Conservation (phyloP, 352 stramenopile genomes). For the Peronosclerospora sorghi region DNA sequence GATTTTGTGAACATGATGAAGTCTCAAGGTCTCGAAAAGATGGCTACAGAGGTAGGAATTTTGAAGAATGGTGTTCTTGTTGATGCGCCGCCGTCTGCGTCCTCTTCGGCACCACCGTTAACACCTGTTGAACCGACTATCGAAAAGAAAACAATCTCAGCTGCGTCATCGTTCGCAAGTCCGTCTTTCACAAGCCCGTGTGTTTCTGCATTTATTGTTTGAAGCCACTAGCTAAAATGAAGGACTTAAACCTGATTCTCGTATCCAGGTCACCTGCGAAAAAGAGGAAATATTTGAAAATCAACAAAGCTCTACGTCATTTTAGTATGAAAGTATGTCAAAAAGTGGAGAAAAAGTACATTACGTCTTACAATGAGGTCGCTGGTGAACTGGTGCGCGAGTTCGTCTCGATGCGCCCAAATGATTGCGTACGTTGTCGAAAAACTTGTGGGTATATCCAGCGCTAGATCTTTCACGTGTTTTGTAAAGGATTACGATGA, state of each 20-base stretch:
- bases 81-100: constrained; percentile 27
- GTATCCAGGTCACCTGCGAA: constrained; percentile 41
- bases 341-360: constrained; percentile 94
- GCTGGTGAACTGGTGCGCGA: constrained; percentile 89
- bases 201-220: constrained; percentile 3
- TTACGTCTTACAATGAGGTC: constrained; percentile 94
- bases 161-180: constrained; percentile 15
- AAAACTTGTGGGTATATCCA: constrained; percentile 4
- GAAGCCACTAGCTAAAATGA: too few species aligned
- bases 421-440: constrained; percentile 43
- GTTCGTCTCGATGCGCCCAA: constrained; percentile 77
- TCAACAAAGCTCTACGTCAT: constrained; percentile 88
- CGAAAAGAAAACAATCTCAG: constrained; percentile 10
- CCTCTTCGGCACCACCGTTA: constrained; percentile 3
- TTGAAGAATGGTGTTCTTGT: constrained; percentile 58
- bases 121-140: constrained; percentile 5
- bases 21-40: too few species aligned
- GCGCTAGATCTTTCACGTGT: too few species aligned
- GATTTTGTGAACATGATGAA: too few species aligned
- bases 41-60: too few species aligned
- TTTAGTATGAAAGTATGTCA: constrained; percentile 95
- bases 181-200: constrained; percentile 55
- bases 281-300: constrained; percentile 74
- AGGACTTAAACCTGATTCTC: too few species aligned
- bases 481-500: constrained; percentile 90